phyloP scores from a whole-genome alignment of 768 basidiomycete species.

The Termitomyces sp. region DNA sequence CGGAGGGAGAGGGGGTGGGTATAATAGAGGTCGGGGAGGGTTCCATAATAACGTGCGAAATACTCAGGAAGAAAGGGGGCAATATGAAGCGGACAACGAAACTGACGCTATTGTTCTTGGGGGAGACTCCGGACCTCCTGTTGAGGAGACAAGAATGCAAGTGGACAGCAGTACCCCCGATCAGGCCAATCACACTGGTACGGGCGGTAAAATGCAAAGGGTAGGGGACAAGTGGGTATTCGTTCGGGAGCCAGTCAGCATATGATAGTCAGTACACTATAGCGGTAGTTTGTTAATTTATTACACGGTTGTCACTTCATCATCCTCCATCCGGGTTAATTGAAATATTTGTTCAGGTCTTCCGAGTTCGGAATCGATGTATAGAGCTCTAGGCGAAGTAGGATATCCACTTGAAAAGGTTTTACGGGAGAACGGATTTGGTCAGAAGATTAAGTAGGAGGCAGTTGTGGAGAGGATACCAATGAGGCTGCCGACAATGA shows the following conservation, averaged over 20 bases:
- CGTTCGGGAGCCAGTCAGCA: conserved; percentile 37
- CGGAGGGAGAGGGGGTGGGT: conserved; percentile 28
- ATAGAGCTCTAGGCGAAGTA: conserved; percentile 38
- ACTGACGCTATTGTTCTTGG: conserved; percentile 61
- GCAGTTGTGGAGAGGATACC: conserved; percentile 44
- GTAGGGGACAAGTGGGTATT: conserved; percentile 73
- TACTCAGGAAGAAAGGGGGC: conserved; percentile 28
- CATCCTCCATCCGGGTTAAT: conserved; percentile 37
- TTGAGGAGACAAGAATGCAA: conserved; percentile 3
- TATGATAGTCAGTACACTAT: conserved; percentile 17
- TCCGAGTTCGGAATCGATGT: conserved; percentile 21
- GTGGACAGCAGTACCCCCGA: conserved; percentile 6
- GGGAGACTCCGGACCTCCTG: conserved; percentile 26
- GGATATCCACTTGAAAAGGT: conserved; percentile 25
- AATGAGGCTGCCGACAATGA: conserved; percentile 56
- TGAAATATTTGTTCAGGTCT: conserved; percentile 36
- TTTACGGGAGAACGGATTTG: conserved; percentile 45
- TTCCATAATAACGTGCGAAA: conserved; percentile 43
- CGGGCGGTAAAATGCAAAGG: conserved; percentile 59
- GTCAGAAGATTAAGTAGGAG: conserved; percentile 61
- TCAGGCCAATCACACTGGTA: conserved; percentile 13
- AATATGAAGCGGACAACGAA: conserved; percentile 25
- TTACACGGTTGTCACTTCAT: conserved; percentile 34
- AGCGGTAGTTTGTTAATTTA: conserved; percentile 17
- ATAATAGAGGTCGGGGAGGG: conserved; percentile 33